Evolutionary conservation across 2,329 filamentous ascomycete species (phyloP).

Genomic region (Cladophialophora psammophila): DNA sequence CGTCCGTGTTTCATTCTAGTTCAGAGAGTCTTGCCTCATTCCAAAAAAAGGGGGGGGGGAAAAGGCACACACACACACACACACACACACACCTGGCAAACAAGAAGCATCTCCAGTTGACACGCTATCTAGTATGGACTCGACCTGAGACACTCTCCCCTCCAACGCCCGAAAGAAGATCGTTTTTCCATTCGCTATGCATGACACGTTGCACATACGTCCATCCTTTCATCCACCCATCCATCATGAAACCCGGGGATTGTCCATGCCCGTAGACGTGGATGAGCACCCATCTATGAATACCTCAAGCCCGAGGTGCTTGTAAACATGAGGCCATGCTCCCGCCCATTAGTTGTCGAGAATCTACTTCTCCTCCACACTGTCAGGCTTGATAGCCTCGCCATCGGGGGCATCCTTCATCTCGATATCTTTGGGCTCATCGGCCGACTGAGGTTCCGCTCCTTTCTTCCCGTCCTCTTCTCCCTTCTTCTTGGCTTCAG

Average conservation of each 20-base stretch:
- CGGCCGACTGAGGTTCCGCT: conserved; percentile 42
- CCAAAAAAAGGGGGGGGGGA: no score
- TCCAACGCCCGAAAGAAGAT: conserved; percentile 26
- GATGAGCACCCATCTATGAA: conserved; percentile 9
- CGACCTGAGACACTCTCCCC: conserved; percentile 11
- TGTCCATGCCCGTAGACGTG: conserved; percentile 3
- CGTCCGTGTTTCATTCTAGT: conserved; percentile 17
- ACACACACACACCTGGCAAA: conserved; percentile 5
- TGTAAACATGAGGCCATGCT: not conserved
- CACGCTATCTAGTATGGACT: conserved; percentile 24
- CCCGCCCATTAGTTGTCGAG: not conserved
- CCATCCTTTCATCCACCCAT: conserved; percentile 5
- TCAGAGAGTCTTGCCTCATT: not conserved
- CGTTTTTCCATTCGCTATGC: conserved; percentile 33
- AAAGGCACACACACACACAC: not conserved
- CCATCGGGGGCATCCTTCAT: conserved; percentile 65
- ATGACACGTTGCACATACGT: conserved; percentile 31
- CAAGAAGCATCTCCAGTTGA: conserved; percentile 12
- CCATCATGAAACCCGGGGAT: conserved; percentile 16
- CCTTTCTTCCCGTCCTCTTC: conserved; percentile 71
- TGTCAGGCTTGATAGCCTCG: conserved; percentile 48
- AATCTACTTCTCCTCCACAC: conserved; percentile 42
- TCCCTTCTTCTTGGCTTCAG: conserved; percentile 78
- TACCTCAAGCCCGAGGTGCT: not conserved
- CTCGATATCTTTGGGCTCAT: conserved; percentile 54